Percentiles rank a stretch among this genome's conserved stretches.
Conservation (phyloP, 2,329 filamentous ascomycete species). For the Aspergillus sp. region DNA sequence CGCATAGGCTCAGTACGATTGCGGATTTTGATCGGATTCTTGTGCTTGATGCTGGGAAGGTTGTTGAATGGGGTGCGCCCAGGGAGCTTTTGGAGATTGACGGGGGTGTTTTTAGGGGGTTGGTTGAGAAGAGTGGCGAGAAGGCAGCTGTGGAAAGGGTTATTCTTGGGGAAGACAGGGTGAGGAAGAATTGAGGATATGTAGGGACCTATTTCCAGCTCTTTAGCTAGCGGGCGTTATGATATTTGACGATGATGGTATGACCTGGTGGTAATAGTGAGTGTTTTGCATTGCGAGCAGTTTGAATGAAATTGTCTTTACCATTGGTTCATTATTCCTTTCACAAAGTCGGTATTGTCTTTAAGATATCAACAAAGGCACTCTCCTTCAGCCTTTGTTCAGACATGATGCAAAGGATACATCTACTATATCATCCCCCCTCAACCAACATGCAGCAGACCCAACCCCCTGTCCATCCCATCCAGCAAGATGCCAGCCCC, state of each 20-base stretch:
- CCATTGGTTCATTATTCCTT: too few relatives aligned
- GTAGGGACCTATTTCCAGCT: not conserved
- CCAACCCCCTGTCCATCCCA: not conserved
- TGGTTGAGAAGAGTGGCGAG: constrained; percentile 45
- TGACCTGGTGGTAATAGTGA: not conserved
- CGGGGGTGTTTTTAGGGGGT: constrained; percentile 57
- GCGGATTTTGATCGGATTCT: constrained; percentile 74
- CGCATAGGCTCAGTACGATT: constrained; percentile 54
- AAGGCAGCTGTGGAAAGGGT: constrained; percentile 17
- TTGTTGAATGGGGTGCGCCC: constrained; percentile 67
- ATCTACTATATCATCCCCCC: too few relatives aligned
- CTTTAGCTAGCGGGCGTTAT: not conserved
- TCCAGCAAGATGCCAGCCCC: not conserved
- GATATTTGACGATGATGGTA: not conserved
- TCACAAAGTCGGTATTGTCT: too few relatives aligned
- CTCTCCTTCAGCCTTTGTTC: too few relatives aligned
- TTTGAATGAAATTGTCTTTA: not conserved
- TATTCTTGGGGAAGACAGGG: constrained; percentile 8
- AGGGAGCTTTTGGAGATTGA: constrained; percentile 58
- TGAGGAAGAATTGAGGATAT: not conserved
- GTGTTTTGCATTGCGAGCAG: not conserved
- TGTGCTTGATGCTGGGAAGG: constrained; percentile 66
- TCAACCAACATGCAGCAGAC: not conserved
- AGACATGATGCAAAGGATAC: too few relatives aligned
- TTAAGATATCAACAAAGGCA: too few relatives aligned